Base-by-base conservation (phyloP, 208 protist genomes). In the Crithidia mellificae region DNA sequence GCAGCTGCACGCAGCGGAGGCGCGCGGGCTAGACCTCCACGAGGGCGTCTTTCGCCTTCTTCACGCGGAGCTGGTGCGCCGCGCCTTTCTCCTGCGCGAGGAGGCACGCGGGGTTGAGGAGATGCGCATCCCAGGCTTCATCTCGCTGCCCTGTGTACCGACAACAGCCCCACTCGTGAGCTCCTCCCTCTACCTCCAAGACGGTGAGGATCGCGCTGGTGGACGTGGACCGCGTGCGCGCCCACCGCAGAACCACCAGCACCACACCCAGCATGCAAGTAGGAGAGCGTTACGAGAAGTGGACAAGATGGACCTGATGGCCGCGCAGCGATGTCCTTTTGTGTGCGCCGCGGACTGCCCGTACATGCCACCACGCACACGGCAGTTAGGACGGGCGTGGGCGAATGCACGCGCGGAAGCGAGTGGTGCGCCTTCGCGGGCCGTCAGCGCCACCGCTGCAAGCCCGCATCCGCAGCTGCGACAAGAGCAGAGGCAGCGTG, bases 281-380 rank as follows among this genome's bases (percentile, higher is more conserved):
- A 0, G 25, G 20, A 11, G 55, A 11, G 8, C 20, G 38, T 41
- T 39, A 46, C 22, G 47, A 0, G 50, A 74, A 2, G 25, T 65
- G 36, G 62, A 57, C 56, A 76, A 85, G 75, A 53, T 85, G 2
- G 75, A 81, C 39, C 71, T 73, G 39, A 85, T 85, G 80, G 51
- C 53, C 7, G 44, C 25, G 9, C 19, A 77, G 41, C 62, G 66
- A 15, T 85, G 80, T 43, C 80, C 80, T 6, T 85, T 82, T 41
- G 49, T 32, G n/a, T 85, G 61, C 24, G 80, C 75, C 19, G 75
- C 68, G 24, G 62, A 85, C 53, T 85, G 80, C 39, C 80, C 80
- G 1, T 81, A 76, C 64, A 79, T 79, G 57, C 38, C 55, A 6
- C 44, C 11, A 15, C 54, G 55, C 0, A 76, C 56, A 5, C 70